Evolutionary conservation across 1,284 basidiomycete genomes (phyloP).

Genomic region (Schizophyllum commune): DNA sequence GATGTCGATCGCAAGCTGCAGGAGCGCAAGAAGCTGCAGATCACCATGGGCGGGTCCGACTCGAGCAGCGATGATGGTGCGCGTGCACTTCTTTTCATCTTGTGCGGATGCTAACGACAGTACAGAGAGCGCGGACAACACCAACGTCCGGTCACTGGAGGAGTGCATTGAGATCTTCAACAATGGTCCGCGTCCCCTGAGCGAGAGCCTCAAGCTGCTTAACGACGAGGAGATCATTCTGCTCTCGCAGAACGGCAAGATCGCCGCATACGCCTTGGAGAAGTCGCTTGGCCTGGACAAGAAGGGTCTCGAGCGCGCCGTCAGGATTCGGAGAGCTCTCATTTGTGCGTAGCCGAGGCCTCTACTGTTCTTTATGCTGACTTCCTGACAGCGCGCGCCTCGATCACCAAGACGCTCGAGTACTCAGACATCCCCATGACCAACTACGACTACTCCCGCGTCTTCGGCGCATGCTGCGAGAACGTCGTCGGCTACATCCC

Average conservation of each 20-base stretch:
- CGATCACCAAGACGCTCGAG: slow-evolving; percentile 82
- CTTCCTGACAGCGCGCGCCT: slow-evolving; percentile 64
- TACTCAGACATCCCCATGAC: slow-evolving; percentile 75
- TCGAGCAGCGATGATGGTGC: neutral
- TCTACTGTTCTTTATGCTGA: slow-evolving; percentile 6
- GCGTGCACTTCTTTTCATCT: neutral
- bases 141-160: slow-evolving; percentile 51
- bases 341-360: slow-evolving; percentile 59
- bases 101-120: neutral
- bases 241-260: slow-evolving; percentile 88
- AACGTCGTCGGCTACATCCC: slow-evolving; percentile 99
- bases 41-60: neutral
- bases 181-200: slow-evolving; percentile 66
- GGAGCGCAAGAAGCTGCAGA: neutral
- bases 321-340: slow-evolving; percentile 80
- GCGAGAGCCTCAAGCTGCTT: slow-evolving; percentile 49
- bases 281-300: slow-evolving; percentile 67
- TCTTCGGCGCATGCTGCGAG: slow-evolving; percentile 97
- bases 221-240: slow-evolving; percentile 92
- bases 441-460: slow-evolving; percentile 90
- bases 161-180: slow-evolving; percentile 86
- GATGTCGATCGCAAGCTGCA: slow-evolving; percentile 39
- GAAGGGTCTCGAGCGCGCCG: slow-evolving; percentile 76
- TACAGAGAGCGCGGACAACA: slow-evolving; percentile 4
- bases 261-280: slow-evolving; percentile 90